Evolutionary conservation across 2,329 filamentous ascomycete genomes (phyloP), one percentile per base, ranked within the genome.

Genomic region (Phyllosticta citriasiana): DNA sequence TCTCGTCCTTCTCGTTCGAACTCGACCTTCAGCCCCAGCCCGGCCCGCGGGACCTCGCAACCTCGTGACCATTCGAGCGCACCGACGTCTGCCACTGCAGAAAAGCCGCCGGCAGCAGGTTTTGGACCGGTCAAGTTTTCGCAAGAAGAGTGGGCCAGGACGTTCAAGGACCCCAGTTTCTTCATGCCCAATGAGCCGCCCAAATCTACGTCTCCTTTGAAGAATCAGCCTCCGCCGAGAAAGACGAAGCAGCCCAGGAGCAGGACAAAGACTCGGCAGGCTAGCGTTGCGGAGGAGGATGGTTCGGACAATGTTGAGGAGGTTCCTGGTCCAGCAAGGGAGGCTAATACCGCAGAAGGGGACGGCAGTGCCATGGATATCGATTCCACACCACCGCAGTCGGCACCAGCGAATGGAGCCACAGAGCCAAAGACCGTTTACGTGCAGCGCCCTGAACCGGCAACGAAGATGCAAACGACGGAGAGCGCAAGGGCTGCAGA

Each of bases 361-460:
- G 55, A 64, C 60, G 69, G 64, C 4, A 75, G 79, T 65, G 75
- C 76, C 0, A 80, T 80, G 78, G 78, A 80, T 56, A 79, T 80
- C 35, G 78, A 80, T 63, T 68, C 72, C 1, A 67, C 70, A 63
- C 73, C 67, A 62, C 73, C 62, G 61, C 68, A 58, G 10, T 14
- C 40, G 57, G 47, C 47, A 57, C 22, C 61, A 6, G 55, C 64
- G 12, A 62, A 54, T 35, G 47, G 60, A 53, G 30, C 60, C 6
- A 60, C 60, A 19, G 55, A 68, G 47, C 67, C 72, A 30, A 70
- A 72, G 33, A 61, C 70, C 1, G 70, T 72, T 53, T 67, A 70
- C 24, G 70, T 73, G 0, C 67, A 67, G 26, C 68, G 67, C 24
- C 69, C 70, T 12, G 57, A 51, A n/a, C 51, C 57, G 26, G 54